Evolutionary conservation across 768 basidiomycete species (phyloP).

Genomic region (Sarcomyxa edulis): DNA sequence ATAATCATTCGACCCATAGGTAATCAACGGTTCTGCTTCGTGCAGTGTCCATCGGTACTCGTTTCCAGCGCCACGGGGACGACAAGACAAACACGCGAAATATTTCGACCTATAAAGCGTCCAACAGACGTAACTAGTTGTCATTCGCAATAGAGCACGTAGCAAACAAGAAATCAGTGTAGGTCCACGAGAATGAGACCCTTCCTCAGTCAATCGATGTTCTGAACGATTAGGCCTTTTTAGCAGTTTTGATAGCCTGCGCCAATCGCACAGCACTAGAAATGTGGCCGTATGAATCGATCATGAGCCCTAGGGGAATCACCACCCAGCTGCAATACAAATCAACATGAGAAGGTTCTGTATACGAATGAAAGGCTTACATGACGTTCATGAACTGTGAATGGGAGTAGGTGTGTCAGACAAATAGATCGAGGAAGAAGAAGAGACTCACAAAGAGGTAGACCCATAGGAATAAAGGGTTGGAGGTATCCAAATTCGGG

Average conservation of each 20-base stretch:
- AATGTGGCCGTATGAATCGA: conserved; percentile 72
- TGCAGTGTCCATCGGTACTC: too few species aligned
- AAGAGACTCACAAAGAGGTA: conserved; percentile 64
- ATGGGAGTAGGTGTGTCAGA: conserved; percentile 1
- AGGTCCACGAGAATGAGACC: too few species aligned
- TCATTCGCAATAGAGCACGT: too few species aligned
- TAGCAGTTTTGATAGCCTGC: conserved; percentile 26
- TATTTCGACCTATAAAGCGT: too few species aligned
- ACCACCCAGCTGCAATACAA: conserved; percentile 62
- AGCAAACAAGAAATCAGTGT: too few species aligned
- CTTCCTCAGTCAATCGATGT: too few species aligned
- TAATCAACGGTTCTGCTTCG: too few species aligned
- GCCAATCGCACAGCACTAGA: conserved; percentile 48
- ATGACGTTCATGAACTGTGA: conserved; percentile 75
- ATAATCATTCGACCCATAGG: too few species aligned
- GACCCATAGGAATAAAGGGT: conserved; percentile 70
- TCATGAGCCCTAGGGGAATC: conserved; percentile 72
- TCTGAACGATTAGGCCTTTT: conserved; percentile 32
- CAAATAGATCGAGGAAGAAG: background rate
- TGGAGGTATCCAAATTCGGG: conserved; percentile 66
- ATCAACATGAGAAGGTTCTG: conserved; percentile 1
- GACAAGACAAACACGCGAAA: too few species aligned
- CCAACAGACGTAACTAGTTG: too few species aligned
- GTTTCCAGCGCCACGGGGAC: too few species aligned
- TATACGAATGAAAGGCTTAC: conserved; percentile 32